Evolutionary conservation across 371 early-diverging fungal genomes (phyloP).

Genomic region (Actinomucor elegans): DNA sequence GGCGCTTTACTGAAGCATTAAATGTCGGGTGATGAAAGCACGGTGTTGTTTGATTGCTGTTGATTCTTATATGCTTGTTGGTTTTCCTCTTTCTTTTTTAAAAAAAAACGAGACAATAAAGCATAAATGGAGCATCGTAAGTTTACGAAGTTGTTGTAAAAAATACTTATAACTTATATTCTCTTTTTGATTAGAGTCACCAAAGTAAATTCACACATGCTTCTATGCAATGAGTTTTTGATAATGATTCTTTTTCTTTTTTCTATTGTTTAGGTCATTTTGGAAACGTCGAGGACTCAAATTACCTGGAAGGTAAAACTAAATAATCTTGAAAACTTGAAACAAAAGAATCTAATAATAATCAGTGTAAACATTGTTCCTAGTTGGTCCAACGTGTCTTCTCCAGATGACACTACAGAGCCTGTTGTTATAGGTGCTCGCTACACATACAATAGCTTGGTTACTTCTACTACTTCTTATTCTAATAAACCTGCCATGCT

Average conservation of each 20-base stretch:
- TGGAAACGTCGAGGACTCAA: constrained; percentile 46
- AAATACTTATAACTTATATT: neutral
- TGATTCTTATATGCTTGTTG: too few relatives aligned
- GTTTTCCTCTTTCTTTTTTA: too few relatives aligned
- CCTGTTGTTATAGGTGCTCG: constrained; percentile 39
- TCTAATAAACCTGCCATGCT: constrained; percentile 5
- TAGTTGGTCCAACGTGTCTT: constrained; percentile 6
- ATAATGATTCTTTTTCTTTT: neutral
- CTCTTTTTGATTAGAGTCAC: neutral
- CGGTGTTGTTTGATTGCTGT: too few relatives aligned
- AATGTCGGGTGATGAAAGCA: too few relatives aligned
- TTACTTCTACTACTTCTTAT: constrained; percentile 16
- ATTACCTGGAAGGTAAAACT: constrained; percentile 48
- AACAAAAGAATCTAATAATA: constrained; percentile 1
- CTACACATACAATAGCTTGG: constrained; percentile 43
- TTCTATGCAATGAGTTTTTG: too few relatives aligned
- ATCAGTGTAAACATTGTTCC: constrained; percentile 38
- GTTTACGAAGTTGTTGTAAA: too few relatives aligned
- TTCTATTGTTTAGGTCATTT: constrained; percentile 33
- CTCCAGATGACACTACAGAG: neutral
- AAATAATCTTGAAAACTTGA: neutral
- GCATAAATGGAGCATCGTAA: neutral
- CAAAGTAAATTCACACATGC: neutral
- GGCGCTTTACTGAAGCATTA: too few relatives aligned
- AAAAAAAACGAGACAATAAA: too few relatives aligned